Conservation (phyloP, 1,284 basidiomycete species). For the Leccinum subrobustum region DNA sequence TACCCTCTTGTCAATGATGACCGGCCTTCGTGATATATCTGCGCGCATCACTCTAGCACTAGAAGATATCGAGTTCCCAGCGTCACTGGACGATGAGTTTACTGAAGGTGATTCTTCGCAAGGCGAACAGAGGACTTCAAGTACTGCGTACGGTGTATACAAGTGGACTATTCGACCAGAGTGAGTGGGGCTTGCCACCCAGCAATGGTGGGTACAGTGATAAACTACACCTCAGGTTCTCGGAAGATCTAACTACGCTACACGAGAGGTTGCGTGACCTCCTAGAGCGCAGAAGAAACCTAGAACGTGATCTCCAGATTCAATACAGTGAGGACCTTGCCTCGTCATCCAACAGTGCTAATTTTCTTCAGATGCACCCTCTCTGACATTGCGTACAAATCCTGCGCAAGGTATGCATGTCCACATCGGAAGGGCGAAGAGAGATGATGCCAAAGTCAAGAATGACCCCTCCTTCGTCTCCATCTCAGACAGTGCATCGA, state of each 20-base stretch:
- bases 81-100: constrained; percentile 18
- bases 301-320: constrained; percentile 55
- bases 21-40: constrained; percentile 55
- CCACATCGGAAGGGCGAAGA: constrained; percentile 62
- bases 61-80: constrained; percentile 32
- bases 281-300: constrained; percentile 43
- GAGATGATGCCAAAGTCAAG: constrained; percentile 52
- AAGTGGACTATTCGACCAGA: constrained; percentile 72
- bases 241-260: constrained; percentile 51
- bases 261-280: constrained; percentile 53
- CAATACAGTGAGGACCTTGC: constrained; percentile 47
- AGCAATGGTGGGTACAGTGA: neutral
- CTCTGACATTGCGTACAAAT: constrained; percentile 67
- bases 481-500: constrained; percentile 62
- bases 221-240: constrained; percentile 54
- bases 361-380: constrained; percentile 55
- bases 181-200: constrained; percentile 40
- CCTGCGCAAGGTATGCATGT: constrained; percentile 72
- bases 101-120: constrained; percentile 27
- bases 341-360: neutral
- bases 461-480: constrained; percentile 49
- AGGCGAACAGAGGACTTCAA: constrained; percentile 19
- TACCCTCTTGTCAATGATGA: constrained; percentile 55
- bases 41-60: constrained; percentile 60
- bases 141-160: constrained; percentile 15